Evolutionary conservation across 495 filamentous ascomycete species (phyloP), one percentile per base, ranked within the genome.

Genomic region (Hypoxylon crocopeplum): DNA sequence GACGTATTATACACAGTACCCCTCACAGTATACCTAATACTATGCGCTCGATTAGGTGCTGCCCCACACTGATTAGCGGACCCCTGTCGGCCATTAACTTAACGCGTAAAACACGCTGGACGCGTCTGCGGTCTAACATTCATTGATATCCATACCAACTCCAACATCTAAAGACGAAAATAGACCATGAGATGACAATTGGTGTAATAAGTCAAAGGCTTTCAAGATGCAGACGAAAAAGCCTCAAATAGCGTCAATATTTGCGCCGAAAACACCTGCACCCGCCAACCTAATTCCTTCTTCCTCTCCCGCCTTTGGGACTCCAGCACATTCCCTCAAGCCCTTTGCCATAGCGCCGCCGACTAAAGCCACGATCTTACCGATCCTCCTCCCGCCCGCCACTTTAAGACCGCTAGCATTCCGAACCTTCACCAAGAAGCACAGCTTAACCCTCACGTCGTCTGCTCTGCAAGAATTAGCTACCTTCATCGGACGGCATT

Each of bases 391-490:
- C 24, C 92, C 92, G 13, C 88, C 92, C 2, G 84, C 89, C 17
- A 93, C 90, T 0, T 79, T 98, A 27, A 84, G 94, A 60, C 95
- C 94, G 5, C 79, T 97, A 27, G 94, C 94, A 33, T 98, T 98
- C 70, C 88, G 94, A 32, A 93, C 91, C 0, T 95, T 98, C 62
- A 98, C 94, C 5, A 96, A 97, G 75, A 98, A 98, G 66, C 91
- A 98, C 73, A 93, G 93, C 69, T 80, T 98, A 30, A 98, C 92
- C 0, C 86, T 98, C 32, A 96, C 91, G 2, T 93, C 93, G 0
- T 82, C 92, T 7, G 90, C 94, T 0, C 80, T 98, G 1, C 85
- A 92, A 70, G 83, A 87, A 7, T 78, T 98, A 17, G 92, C 95
- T 10, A 81, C 83, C 0, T 98, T 98, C 67, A 88, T 98, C 30